Base-by-base conservation (phyloP, 306 rosid species). In the Sindora glabra region DNA sequence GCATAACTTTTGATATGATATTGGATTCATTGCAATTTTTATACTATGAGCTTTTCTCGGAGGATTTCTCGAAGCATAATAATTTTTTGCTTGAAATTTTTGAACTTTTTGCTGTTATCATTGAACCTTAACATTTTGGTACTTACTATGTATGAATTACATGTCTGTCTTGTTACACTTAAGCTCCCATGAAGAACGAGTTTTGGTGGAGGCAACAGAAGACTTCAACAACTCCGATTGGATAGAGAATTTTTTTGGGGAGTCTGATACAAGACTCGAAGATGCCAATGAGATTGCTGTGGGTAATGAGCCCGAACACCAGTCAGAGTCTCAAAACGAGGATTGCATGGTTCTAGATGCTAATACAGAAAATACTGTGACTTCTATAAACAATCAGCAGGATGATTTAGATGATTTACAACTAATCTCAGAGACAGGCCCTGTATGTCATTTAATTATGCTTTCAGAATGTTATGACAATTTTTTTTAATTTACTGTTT, bases 381-480 rank as follows among this genome's bases (percentile, higher is more conserved):
- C 72, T 18, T 62, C 75, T 11, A 72, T 46, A 45, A 76, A 49
- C 5, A 81, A 77, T 24, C 57, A 62, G 14, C 22, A 40, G 13
- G 51, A 29, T 23, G 83, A 55, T 55, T 83, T 86, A 3, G 95
- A 86, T 8, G 95, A 89, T 56, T 67, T 86, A 77, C 59, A 75
- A 56, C 69, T 89, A 6, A 81, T 89, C 39, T 90, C 85, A 23
- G 89, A 83, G 73, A 89, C 79, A 79, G 91, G 97, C 33, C 95
- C 73, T 85, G 97, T 89, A 68, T 36, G 12, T 46, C 9, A 14
- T 29, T 50, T 22, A 23, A 2, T 70, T 64, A n/a, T 18, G 2
- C 26, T 56, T 19, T 29, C 5, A 1, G 27, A 4, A 16, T 12
- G 14, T 11, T 23, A 22, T 0, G 26, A 11, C 2, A 1, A 33